Conservation (phyloP, 768 basidiomycete species). For the Austroboletus eburneus region DNA sequence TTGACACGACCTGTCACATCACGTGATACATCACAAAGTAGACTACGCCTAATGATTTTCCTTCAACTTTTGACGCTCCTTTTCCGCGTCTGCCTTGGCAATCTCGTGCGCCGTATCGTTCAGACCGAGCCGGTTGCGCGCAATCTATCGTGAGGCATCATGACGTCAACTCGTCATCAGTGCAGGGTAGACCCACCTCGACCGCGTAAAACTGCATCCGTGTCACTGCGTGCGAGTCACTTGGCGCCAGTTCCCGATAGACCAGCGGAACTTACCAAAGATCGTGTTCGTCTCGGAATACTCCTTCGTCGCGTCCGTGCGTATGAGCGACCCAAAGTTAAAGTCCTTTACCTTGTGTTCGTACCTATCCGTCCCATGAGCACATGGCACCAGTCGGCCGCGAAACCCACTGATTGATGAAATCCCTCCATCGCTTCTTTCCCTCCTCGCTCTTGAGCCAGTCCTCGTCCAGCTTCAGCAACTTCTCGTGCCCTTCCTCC, state of each 20-base stretch:
- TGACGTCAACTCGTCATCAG: neutral
- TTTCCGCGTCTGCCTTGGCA: slow-evolving; percentile 63
- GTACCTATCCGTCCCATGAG: slow-evolving; percentile 55
- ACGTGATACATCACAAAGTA: slow-evolving; percentile 14
- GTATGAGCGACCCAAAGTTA: slow-evolving; percentile 95
- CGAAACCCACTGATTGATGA: slow-evolving; percentile 63
- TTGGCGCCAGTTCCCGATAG: slow-evolving; percentile 7
- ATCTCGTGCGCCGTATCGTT: slow-evolving; percentile 84
- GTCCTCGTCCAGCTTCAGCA: slow-evolving; percentile 75
- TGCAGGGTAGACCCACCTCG: slow-evolving; percentile 50
- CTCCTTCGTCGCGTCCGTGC: slow-evolving; percentile 72
- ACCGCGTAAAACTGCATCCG: slow-evolving; percentile 80
- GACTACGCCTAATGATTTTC: slow-evolving; percentile 16
- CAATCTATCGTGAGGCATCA: slow-evolving; percentile 52
- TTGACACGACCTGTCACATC: slow-evolving; percentile 26
- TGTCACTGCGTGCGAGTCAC: slow-evolving; percentile 12
- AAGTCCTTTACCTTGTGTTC: slow-evolving; percentile 88
- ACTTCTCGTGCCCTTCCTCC: slow-evolving; percentile 41
- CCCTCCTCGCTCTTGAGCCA: slow-evolving; percentile 86
- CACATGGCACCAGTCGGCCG: too few species aligned
- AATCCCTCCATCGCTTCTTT: slow-evolving; percentile 88
- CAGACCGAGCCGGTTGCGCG: slow-evolving; percentile 84
- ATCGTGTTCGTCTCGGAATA: slow-evolving; percentile 93
- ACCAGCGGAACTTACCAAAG: slow-evolving; percentile 56
- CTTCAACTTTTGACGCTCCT: slow-evolving; percentile 50